A percentile compares a stretch with the other conserved stretches of the same genome.
phyloP scores from a whole-genome alignment of 768 basidiomycete genomes.

The Xanthoconium stramineum region DNA sequence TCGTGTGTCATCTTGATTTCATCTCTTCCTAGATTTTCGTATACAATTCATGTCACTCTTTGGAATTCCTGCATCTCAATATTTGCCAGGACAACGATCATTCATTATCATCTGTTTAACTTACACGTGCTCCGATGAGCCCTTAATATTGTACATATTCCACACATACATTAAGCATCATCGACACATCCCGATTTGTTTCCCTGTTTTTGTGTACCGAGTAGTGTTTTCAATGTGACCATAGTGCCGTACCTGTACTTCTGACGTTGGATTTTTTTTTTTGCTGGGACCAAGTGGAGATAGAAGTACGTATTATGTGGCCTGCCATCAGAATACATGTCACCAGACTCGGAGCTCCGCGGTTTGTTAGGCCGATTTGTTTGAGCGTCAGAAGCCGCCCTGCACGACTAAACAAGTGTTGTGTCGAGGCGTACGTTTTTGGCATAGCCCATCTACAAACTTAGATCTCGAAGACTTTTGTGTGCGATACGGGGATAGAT shows the following conservation, averaged over 20 bases:
- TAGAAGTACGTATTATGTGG: conserved; percentile 17
- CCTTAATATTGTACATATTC: conserved; percentile 38
- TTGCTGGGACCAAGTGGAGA: conserved; percentile 17
- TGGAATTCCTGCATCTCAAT: conserved; percentile 32
- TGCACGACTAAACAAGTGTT: conserved; percentile 6
- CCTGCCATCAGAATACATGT: conserved; percentile 3
- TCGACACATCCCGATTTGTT: conserved; percentile 24
- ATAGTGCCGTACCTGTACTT: conserved; percentile 32
- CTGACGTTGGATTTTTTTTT: conserved; percentile 12
- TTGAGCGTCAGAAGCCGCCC: conserved; percentile 3
- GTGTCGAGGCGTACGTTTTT: conserved; percentile 8
- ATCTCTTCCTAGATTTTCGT: conserved; percentile 33
- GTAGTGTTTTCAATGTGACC: conserved; percentile 23
- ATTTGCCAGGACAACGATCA: conserved; percentile 35
- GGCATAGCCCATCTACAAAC: conserved; percentile 1
- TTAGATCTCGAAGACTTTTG: conserved; percentile 12
- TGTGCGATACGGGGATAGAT: conserved; percentile 13
- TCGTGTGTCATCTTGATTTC: conserved; percentile 33
- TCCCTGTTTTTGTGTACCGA: conserved; percentile 22
- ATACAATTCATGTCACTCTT: conserved; percentile 34
- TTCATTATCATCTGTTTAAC: conserved; percentile 35
- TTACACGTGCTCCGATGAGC: conserved; percentile 29
- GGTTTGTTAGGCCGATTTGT: conserved; percentile 18
- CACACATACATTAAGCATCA: conserved; percentile 29
- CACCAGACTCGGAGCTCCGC: conserved; percentile 26